Conservation (phyloP, 2,329 filamentous ascomycete species). For the Colletotrichum lini region DNA sequence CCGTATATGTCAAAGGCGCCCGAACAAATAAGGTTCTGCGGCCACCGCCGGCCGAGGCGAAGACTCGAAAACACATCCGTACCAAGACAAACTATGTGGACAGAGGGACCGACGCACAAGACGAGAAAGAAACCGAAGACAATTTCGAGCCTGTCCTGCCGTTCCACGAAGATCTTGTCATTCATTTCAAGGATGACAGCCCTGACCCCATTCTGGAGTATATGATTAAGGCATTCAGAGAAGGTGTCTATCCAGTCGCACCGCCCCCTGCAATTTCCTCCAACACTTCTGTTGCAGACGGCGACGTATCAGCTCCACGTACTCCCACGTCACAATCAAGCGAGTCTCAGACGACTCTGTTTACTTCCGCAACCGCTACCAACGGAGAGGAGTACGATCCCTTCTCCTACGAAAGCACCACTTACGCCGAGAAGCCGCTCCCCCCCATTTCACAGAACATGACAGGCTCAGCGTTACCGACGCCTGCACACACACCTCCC, state of each 20-base stretch:
- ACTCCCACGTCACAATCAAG: slow-evolving; percentile 21
- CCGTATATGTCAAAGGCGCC: slow-evolving; percentile 50
- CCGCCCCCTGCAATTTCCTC: neutral
- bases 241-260: slow-evolving; percentile 53
- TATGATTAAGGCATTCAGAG: slow-evolving; percentile 62
- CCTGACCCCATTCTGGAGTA: slow-evolving; percentile 60
- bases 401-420: slow-evolving; percentile 53
- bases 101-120: slow-evolving; percentile 42
- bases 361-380: slow-evolving; percentile 33
- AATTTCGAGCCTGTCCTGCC: slow-evolving; percentile 63
- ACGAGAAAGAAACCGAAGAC: slow-evolving; percentile 45
- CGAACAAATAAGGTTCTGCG: slow-evolving; percentile 50
- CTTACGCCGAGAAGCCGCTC: slow-evolving; percentile 13
- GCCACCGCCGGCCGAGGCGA: slow-evolving; percentile 43
- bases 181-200: slow-evolving; percentile 65
- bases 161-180: slow-evolving; percentile 68
- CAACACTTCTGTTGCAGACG: slow-evolving; percentile 30
- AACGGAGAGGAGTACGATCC: slow-evolving; percentile 62
- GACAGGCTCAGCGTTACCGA: slow-evolving; percentile 55
- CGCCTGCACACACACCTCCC: slow-evolving; percentile 60
- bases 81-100: slow-evolving; percentile 44
- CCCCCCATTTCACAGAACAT: slow-evolving; percentile 36
- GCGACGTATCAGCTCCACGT: slow-evolving; percentile 14
- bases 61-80: slow-evolving; percentile 40
- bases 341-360: slow-evolving; percentile 21